Base-by-base conservation (phyloP, 176 grass and related monocot genomes). In the Eleusine indica region DNA sequence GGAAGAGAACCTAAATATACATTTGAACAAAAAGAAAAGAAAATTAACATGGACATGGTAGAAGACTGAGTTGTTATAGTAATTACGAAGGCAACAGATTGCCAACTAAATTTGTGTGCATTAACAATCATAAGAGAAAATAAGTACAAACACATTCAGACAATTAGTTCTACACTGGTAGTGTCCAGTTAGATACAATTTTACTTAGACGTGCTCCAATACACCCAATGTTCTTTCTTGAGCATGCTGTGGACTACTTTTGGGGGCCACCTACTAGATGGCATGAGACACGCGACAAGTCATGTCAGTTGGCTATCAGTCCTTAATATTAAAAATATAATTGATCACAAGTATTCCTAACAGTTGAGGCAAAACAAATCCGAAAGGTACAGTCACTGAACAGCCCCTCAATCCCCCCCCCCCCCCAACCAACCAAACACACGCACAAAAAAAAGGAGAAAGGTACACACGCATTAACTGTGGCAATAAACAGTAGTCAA, bases 1-100 rank as follows among this genome's bases (percentile, higher is more conserved):
- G 79, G 85, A 98, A 77, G 68, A 98, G 82, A 91, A 93, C 91
- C 96, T 98, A 82, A 68, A 62, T 40, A 86, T 17, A 66, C 70
- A 68, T 67, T 76, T 52, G 71, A n/a, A 77, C 70, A 78, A 53
- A 22, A 79, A 85, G 73, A 42, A 84, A 80, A 88, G 76, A 75
- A 12, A 9, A 66, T 52, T 54, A 60, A 89, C 54, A 63, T 49
- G 11, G 38, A 76, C n/a, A 80, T 30, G 80, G 5, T 15, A 54
- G 44, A 46, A 60, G 19, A 18, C 1, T 47, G 48, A 83, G 19
- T 64, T 19, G 10, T n/a, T 73, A 19, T 47, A 40, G 9, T 37
- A 53, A 64, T 29, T 21, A 81, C 85, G 6, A 39, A 88, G 54
- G 4, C 4, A n/a, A 21, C 47, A 81, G 64, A 12, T 47, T 58